A percentile compares a stretch with the other conserved stretches of the same genome.
Conservation (phyloP, 2,329 filamentous ascomycete species). For the Capronia epimyces region DNA sequence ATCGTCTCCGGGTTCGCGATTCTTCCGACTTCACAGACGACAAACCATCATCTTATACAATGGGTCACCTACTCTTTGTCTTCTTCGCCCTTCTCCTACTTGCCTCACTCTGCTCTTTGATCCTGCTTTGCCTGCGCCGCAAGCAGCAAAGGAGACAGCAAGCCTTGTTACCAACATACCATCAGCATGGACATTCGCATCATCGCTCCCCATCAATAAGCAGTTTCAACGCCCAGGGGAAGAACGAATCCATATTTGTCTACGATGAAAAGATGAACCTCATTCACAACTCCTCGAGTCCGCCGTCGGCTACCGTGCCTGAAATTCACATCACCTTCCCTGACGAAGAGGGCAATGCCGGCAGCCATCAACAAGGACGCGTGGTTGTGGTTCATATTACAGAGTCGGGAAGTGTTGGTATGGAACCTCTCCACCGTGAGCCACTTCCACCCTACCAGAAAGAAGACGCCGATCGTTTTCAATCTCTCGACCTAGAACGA, state of each 20-base stretch:
- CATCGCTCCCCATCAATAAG: conserved; percentile 57
- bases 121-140: conserved; percentile 68
- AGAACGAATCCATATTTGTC: conserved; percentile 66
- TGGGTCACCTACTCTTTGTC: conserved; percentile 71
- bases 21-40: conserved; percentile 35
- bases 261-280: conserved; percentile 75
- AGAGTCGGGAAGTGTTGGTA: conserved; percentile 74
- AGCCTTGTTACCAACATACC: conserved; percentile 63
- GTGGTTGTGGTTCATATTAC: conserved; percentile 89
- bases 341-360: conserved; percentile 74
- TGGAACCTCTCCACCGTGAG: conserved; percentile 75
- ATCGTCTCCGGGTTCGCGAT: conserved; percentile 13
- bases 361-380: conserved; percentile 63
- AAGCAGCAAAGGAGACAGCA: conserved; percentile 51
- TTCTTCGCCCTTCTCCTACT: conserved; percentile 74
- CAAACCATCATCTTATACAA: conserved; percentile 49
- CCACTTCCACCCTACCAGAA: conserved; percentile 80
- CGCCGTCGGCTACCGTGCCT: conserved; percentile 77
- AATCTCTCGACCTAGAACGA: conserved; percentile 88
- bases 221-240: conserved; percentile 44
- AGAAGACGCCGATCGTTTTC: conserved; percentile 71
- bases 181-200: conserved; percentile 49
- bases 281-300: conserved; percentile 67
- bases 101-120: conserved; percentile 60
- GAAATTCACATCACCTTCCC: conserved; percentile 99